Evolutionary conservation across 2,329 filamentous ascomycete genomes (phyloP).

Genomic region (Colletotrichum graminicola): DNA sequence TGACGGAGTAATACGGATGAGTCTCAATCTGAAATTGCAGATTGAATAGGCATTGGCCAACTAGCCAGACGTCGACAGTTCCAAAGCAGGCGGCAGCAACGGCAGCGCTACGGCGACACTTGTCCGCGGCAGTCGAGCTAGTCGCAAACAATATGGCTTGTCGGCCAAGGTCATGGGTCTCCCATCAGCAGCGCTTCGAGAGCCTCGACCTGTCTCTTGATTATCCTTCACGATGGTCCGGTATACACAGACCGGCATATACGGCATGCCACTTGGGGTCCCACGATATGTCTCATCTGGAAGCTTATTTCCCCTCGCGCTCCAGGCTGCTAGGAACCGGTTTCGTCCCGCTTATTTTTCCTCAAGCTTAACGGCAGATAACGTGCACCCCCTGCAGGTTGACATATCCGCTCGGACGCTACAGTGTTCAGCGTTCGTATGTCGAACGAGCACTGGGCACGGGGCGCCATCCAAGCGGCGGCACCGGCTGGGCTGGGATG

Average conservation of each 20-base stretch:
- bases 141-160: not conserved
- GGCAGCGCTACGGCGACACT: not conserved
- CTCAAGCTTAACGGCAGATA: conserved; percentile 7
- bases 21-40: not conserved
- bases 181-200: not conserved
- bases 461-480: conserved; percentile 24
- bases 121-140: not conserved
- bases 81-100: conserved; percentile 19
- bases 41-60: conserved; percentile 16
- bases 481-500: not conserved
- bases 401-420: conserved; percentile 38
- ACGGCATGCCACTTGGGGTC: conserved; percentile 2
- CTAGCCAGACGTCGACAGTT: not conserved
- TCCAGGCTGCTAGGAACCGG: not conserved
- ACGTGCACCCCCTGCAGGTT: conserved; percentile 19
- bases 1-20: not conserved
- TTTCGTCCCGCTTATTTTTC: not conserved
- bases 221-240: not conserved
- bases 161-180: not conserved
- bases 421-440: conserved; percentile 28
- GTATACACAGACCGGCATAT: conserved; percentile 4
- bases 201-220: not conserved
- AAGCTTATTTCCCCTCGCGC: conserved; percentile 9
- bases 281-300: not conserved
- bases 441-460: conserved; percentile 14